Conservation (phyloP, 805 yeast species). For the Blastobotrys parvus region DNA sequence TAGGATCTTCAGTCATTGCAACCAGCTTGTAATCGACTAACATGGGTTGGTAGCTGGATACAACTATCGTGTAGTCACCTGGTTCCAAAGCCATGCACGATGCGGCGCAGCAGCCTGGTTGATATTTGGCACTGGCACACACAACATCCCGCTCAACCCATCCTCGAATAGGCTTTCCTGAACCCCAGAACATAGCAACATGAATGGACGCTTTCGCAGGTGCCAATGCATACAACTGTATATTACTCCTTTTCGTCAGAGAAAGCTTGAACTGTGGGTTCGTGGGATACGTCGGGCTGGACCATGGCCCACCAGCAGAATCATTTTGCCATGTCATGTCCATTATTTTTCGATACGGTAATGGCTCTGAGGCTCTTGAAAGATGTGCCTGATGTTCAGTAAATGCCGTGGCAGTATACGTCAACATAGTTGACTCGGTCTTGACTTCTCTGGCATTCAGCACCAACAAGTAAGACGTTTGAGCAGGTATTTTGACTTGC, state of each 20-base stretch:
- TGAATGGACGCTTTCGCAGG: constrained; percentile 29
- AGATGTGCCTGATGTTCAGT: constrained; percentile 16
- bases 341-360: constrained; percentile 15
- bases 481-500: constrained; percentile 18
- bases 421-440: constrained; percentile 2
- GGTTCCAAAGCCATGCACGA: constrained; percentile 1
- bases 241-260: background rate
- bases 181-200: constrained; percentile 37
- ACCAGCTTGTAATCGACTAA: constrained; percentile 28
- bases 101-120: constrained; percentile 11
- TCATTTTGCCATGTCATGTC: constrained; percentile 39
- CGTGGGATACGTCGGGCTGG: constrained; percentile 35
- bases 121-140: constrained; percentile 30
- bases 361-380: constrained; percentile 28
- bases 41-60: constrained; percentile 38
- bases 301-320: constrained; percentile 49
- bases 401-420: constrained; percentile 14
- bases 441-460: constrained; percentile 10
- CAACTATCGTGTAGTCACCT: constrained; percentile 37
- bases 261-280: constrained; percentile 46
- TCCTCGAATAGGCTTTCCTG: constrained; percentile 20
- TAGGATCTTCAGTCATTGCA: constrained; percentile 15
- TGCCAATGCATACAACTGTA: constrained; percentile 21
- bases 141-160: constrained; percentile 30
- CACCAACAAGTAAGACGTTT: constrained; percentile 18